These are phyloP conservation scores for Tephrocybe sp. DNA, from an alignment of 768 basidiomycete species.

Conservation along the genomic window DNA sequence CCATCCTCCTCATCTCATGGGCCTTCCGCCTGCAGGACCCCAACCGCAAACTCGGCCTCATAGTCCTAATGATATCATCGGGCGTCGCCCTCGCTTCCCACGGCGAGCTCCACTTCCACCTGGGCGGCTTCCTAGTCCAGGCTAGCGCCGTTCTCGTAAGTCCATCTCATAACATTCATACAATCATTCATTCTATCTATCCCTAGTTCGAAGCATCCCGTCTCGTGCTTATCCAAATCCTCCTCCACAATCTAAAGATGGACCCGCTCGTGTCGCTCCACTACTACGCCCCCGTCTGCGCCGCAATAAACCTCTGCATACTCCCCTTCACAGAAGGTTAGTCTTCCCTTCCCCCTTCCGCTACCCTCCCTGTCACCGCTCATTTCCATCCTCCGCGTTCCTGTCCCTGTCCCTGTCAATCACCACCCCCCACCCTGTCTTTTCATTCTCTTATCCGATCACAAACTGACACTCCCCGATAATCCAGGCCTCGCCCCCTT, in stretches of 20 bases:
- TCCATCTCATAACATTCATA: slow-evolving; percentile 21
- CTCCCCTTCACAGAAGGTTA: slow-evolving; percentile 90
- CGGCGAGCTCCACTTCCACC: slow-evolving; percentile 85
- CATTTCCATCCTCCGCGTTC: not conserved
- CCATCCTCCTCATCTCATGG: slow-evolving; percentile 94
- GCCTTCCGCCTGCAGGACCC: slow-evolving; percentile 86
- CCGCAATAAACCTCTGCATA: slow-evolving; percentile 80
- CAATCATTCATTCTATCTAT: not conserved
- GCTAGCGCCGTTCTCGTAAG: slow-evolving; percentile 81
- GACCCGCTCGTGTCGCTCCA: slow-evolving; percentile 94
- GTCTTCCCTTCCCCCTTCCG: not conserved
- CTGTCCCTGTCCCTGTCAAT: not conserved
- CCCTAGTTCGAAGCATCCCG: slow-evolving; percentile 88
- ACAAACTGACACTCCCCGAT: not conserved
- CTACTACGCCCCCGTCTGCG: slow-evolving; percentile 97
- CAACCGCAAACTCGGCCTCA: slow-evolving; percentile 73
- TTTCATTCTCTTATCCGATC: not conserved
- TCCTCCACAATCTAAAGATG: slow-evolving; percentile 96
- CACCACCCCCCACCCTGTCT: not conserved
- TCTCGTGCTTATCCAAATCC: slow-evolving; percentile 93
- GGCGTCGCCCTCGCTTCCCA: slow-evolving; percentile 90
- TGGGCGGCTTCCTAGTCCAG: slow-evolving; percentile 86
- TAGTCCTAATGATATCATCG: slow-evolving; percentile 87
- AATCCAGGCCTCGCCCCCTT: slow-evolving; percentile 67
- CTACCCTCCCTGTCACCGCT: not conserved